Evolutionary conservation across 495 filamentous ascomycete genomes (phyloP), one percentile per base, ranked within the genome.

Genomic region (Diplogelasinospora grovesii): DNA sequence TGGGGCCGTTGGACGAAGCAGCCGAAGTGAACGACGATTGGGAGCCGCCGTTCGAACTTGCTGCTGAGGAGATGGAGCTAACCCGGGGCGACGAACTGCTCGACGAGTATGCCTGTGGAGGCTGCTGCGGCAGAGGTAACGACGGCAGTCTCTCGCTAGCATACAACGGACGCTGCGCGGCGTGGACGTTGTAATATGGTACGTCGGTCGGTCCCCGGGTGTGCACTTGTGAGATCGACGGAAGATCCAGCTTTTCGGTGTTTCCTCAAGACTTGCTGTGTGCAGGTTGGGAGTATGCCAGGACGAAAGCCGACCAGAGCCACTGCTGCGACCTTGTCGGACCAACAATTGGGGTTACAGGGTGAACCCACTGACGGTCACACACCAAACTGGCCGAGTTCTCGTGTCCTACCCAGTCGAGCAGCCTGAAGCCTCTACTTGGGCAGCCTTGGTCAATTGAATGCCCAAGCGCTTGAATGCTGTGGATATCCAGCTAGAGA

Each of bases 181-280:
- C 79, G 66, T 85, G 77, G 63, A 72, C 71, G 69, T 82, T 82
- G 69, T 84, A 86, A 69, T 79, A 88, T 63, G 80, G 54, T 54
- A 78, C 75, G 68, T 94, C 85, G 64, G 75, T 74, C 69, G 79
- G 75, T 74, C 83, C 87, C 82, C 89, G 84, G 79, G 82, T 79
- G 65, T 87, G 85, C 76, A 86, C 78, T 75, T 88, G 85, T 61
- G 86, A 83, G 56, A 90, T 83, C 74, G 86, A 84, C 65, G 89
- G 86, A 69, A 92, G 83, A 88, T 94, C 89, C 89, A 96, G 89
- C 75, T 94, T 96, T 85, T 77, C 89, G 88, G 82, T 87, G 69
- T 77, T 76, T 49, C 43, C 47, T 48, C 35, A 28, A 49, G 57
- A 34, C 28, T 36, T 22, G 15, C 9, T 14, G 27, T 35, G 8